Conservation (phyloP, 129 eudicot species). For the Oenanthe sinensis region DNA sequence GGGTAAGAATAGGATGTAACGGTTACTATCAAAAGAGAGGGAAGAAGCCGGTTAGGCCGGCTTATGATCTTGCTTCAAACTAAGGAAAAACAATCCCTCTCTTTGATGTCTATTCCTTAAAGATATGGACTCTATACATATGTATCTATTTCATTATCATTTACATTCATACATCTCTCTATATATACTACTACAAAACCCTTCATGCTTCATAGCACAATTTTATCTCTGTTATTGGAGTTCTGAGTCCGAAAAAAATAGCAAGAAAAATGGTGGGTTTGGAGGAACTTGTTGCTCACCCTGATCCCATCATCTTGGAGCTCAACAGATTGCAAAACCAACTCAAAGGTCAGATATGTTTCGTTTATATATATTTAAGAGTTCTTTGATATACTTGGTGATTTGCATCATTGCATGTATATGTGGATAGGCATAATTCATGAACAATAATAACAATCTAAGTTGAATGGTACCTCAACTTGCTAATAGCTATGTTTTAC, state of each 20-base stretch:
- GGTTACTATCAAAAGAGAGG: conserved; percentile 31
- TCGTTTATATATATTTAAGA: neutral
- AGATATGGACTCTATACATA: conserved; percentile 33
- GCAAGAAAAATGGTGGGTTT: conserved; percentile 30
- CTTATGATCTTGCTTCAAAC: conserved; percentile 50
- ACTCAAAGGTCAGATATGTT: conserved; percentile 53
- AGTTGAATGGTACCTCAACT: neutral
- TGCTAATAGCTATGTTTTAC: neutral
- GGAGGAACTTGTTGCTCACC: conserved; percentile 32
- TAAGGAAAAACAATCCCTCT: conserved; percentile 28
- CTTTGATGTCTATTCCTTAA: conserved; percentile 53
- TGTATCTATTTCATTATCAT: neutral
- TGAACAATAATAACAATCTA: too few relatives aligned
- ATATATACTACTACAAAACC: conserved; percentile 5
- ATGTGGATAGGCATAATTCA: neutral
- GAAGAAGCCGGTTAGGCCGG: conserved; percentile 48
- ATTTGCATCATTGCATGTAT: conserved; percentile 1
- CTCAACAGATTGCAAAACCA: conserved; percentile 59
- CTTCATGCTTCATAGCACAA: conserved; percentile 10
- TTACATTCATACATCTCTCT: neutral
- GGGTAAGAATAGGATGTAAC: conserved; percentile 10
- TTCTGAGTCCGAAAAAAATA: neutral
- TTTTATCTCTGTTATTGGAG: neutral
- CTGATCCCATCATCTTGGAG: conserved; percentile 59
- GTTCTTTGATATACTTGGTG: neutral